Conservation (phyloP, 768 basidiomycete species). For the Podaxis sp. region DNA sequence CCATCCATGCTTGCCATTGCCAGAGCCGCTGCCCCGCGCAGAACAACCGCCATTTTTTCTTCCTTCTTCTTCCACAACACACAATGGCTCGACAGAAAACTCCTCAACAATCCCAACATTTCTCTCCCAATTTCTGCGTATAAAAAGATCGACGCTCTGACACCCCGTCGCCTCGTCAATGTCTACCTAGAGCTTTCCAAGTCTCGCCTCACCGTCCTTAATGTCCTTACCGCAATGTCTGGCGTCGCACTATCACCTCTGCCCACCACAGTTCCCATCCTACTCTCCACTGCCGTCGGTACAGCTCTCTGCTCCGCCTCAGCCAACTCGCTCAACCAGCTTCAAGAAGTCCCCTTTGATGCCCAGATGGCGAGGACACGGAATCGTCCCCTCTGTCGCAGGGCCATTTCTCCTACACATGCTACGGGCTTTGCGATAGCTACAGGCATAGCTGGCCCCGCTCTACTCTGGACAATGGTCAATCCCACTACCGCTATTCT, state of each 20-base stretch:
- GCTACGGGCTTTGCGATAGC: conserved; percentile 74
- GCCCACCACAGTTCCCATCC: conserved; percentile 77
- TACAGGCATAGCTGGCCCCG: conserved; percentile 79
- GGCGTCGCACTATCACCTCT: conserved; percentile 92
- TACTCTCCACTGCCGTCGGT: conserved; percentile 85
- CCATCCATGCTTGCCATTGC: neutral
- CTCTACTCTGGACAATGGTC: conserved; percentile 76
- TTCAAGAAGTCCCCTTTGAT: conserved; percentile 93
- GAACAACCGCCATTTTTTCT: conserved; percentile 32
- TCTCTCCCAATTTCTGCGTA: conserved; percentile 28
- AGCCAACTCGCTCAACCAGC: conserved; percentile 92
- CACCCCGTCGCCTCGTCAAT: conserved; percentile 52
- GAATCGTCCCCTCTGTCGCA: conserved; percentile 80
- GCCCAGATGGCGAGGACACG: conserved; percentile 96
- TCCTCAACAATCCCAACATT: conserved; percentile 16
- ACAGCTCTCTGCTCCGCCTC: conserved; percentile 90
- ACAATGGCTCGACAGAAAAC: conserved; percentile 40
- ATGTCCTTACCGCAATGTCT: conserved; percentile 87
- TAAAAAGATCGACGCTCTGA: conserved; percentile 41
- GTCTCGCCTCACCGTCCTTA: conserved; percentile 75
- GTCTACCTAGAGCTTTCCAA: conserved; percentile 86
- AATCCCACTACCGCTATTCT: conserved; percentile 85
- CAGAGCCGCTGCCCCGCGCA: neutral
- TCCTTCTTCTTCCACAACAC: conserved; percentile 68
- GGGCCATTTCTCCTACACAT: conserved; percentile 83